These are phyloP conservation scores for Linnemannia exigua DNA, from an alignment of 192 early-diverging fungal species.

Conservation along the genomic window DNA sequence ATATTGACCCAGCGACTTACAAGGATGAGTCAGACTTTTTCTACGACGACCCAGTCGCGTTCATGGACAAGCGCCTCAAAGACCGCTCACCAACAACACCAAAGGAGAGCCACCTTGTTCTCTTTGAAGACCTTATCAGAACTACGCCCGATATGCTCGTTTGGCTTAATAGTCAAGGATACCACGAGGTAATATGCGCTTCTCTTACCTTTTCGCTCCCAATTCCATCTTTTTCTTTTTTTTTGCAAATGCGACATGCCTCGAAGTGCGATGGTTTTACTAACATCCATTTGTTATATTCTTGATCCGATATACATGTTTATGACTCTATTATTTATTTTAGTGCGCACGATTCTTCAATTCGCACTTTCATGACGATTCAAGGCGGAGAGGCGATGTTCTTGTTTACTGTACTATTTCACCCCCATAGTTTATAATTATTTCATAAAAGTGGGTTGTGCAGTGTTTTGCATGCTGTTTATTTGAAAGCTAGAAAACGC, in stretches of 20 bases:
- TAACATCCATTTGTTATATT: not conserved
- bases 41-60: slow-evolving; percentile 76
- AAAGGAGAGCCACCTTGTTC: slow-evolving; percentile 73
- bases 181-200: slow-evolving; percentile 64
- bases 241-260: not conserved
- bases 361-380: slow-evolving; percentile 88
- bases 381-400: slow-evolving; percentile 84
- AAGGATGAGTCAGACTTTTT: slow-evolving; percentile 87
- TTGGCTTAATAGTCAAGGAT: slow-evolving; percentile 61
- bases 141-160: slow-evolving; percentile 40
- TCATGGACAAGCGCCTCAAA: slow-evolving; percentile 32
- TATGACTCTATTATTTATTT: not conserved
- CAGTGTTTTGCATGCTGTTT: too few species aligned
- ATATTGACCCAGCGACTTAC: slow-evolving; percentile 51
- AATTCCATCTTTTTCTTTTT: not conserved
- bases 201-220: not conserved
- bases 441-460: not conserved
- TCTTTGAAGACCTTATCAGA: slow-evolving; percentile 77
- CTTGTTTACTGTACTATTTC: slow-evolving; percentile 72
- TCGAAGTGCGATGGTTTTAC: not conserved
- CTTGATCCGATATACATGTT: not conserved
- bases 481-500: too few species aligned
- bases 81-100: not conserved
- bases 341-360: slow-evolving; percentile 93
- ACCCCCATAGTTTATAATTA: not conserved